Percentiles rank a stretch among this genome's conserved stretches.
Evolutionary conservation across 2,329 filamentous ascomycete species (phyloP).

Genomic region (Orbilia blumenaviensis): DNA sequence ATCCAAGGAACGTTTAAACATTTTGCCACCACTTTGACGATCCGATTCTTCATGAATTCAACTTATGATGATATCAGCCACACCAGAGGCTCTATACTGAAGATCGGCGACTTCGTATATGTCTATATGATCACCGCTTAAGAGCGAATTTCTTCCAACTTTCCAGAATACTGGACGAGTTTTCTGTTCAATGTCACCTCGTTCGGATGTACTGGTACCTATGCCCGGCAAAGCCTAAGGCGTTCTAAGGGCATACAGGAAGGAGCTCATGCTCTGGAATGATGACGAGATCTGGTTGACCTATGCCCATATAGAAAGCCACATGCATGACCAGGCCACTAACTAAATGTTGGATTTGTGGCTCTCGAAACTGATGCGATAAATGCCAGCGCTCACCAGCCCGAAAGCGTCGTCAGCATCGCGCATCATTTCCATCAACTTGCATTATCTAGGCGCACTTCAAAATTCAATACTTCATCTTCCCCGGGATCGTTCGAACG

Average conservation of each 20-base stretch:
- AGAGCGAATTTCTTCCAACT: background rate
- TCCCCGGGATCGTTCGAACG: background rate
- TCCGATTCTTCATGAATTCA: background rate
- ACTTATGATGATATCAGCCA: constrained; percentile 36
- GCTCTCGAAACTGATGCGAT: constrained; percentile 17
- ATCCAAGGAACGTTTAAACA: constrained; percentile 3
- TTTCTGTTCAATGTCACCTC: background rate
- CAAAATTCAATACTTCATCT: background rate
- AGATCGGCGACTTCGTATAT: constrained; percentile 3
- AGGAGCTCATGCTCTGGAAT: background rate
- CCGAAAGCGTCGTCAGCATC: constrained; percentile 34
- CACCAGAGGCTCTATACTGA: constrained; percentile 24
- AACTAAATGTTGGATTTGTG: constrained; percentile 8
- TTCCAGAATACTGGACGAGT: background rate
- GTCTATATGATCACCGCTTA: constrained; percentile 34
- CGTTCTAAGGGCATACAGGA: background rate
- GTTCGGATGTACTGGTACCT: background rate
- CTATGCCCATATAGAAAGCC: background rate
- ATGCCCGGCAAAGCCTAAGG: background rate
- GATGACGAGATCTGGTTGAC: constrained; percentile 9
- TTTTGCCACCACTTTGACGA: constrained; percentile 41
- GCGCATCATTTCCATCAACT: constrained; percentile 30
- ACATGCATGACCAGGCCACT: constrained; percentile 5
- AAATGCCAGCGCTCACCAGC: background rate
- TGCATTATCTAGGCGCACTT: constrained; percentile 39